Evolutionary conservation across 306 rosid species (phyloP), one percentile per base, ranked within the genome.

Genomic region (Pachyrhizus erosus): DNA sequence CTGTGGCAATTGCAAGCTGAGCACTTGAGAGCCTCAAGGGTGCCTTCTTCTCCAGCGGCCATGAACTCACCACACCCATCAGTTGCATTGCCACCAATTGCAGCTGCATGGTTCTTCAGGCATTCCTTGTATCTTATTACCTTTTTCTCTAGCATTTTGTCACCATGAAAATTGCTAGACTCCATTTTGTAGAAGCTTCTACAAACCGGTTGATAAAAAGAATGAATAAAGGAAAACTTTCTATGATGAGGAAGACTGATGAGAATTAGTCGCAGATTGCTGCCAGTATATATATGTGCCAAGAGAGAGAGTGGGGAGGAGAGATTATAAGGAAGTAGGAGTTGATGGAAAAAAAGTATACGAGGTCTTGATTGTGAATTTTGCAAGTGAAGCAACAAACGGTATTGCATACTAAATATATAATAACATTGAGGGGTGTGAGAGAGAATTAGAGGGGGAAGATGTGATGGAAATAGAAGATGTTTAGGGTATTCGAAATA

Each of bases 31-130:
- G 89, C 79, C 13, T 87, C 90, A 73, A 64, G 57, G 18, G 89
- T 61, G 14, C 84, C 90, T 26, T 83, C 86, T 40, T 89, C 90
- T 80, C 87, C 92, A 7, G 34, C 17, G n/a, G 89, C 62, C 90
- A 87, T 87, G 86, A 87, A 87, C 69, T 89, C 92, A 5, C 92
- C 90, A 74, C 92, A 89, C 2, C 92, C 92, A 85, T 89, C 92
- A 29, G 55, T 87, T 29, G 92, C 89, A 85, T 85, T 85, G 73
- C 89, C 90, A 42, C 92, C 92, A 54, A 87, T 77, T 46, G 86
- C 42, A 42, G 92, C 92, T 77, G 92, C 92, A 89, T 89, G 92
- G 89, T 89, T 89, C 77, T 89, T 89, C 3, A 45, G 75, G 79
- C 92, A 89, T 15, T 89, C 90, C 70, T 39, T 87, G 80, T 87